Evolutionary conservation across 2,329 filamentous ascomycete genomes (phyloP), one percentile per base, ranked within the genome.

Genomic region (Tothia fuscella): DNA sequence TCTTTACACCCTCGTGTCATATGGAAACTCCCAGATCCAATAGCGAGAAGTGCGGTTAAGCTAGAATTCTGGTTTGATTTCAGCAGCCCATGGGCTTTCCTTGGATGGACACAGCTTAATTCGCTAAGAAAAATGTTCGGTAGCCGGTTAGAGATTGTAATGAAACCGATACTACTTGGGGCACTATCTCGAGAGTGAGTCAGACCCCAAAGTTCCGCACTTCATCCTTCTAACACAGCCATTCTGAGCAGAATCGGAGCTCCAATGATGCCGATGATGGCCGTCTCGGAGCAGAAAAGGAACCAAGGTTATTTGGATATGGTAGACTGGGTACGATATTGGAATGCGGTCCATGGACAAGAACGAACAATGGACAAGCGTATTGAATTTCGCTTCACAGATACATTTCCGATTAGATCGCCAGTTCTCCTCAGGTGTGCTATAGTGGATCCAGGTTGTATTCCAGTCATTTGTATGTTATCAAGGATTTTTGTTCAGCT

Each of bases 11-110:
- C 29, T 13, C 26, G 26, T 4, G 25, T 21, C 12, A 25, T 25
- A 5, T 37, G 35, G 35, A 25, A 17, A 17, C 22, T 37, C 14
- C 35, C 35, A 16, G 22, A n/a, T 2, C 9, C 17, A 12, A 3
- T 37, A 21, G 5, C 28, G 12, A 17, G 19, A 6, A 26, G 29
- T 14, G 41, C 16, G 22, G 46, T 50, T 1, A 51, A 44, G 25
- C 7, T 60, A 1, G 52, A 59, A 22, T 58, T 58, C 24, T 59
- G 56, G 56, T 58, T 50, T 38, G 56, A 59, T 17, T 60, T 58
- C 39, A 55, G 53, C 34, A 53, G 49, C 28, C 56, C 56, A 0
- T 59, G 57, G 57, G 56, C 55, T 1, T 59, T 57, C 35, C 35
- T 60, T 2, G 57, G 54, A 6, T 59, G 55, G 46, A 55, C 55